Percentiles rank a stretch among this genome's conserved stretches.
Conservation (phyloP, 441 rosid species). For the Erodium texanum region DNA sequence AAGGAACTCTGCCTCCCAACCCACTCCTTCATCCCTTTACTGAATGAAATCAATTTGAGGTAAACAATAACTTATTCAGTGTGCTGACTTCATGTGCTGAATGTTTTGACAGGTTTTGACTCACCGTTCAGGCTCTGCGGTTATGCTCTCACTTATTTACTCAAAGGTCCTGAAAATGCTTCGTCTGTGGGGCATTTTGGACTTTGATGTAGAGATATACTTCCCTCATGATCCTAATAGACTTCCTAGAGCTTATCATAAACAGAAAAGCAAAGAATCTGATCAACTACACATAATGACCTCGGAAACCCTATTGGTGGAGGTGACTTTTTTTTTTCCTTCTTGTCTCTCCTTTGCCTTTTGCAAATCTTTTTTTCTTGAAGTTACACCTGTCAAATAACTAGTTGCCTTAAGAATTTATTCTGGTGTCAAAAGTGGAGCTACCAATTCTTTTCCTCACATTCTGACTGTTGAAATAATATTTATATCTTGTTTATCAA, state of each 20-base stretch:
- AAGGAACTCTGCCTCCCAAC: slow-evolving; percentile 16
- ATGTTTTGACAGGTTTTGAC: slow-evolving; percentile 48
- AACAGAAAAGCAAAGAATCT: slow-evolving; percentile 50
- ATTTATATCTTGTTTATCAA: too few species aligned
- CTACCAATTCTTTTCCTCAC: background rate
- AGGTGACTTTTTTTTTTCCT: slow-evolving; percentile 26
- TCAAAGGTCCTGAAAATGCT: slow-evolving; percentile 58
- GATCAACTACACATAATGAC: slow-evolving; percentile 51
- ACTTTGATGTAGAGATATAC: slow-evolving; percentile 54
- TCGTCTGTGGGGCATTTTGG: slow-evolving; percentile 42
- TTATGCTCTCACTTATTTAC: slow-evolving; percentile 46
- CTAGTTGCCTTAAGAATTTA: background rate
- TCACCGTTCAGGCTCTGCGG: slow-evolving; percentile 52
- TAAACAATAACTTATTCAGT: background rate
- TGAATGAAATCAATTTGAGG: background rate
- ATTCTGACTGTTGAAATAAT: background rate
- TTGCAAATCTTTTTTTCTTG: background rate
- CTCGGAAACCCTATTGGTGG: slow-evolving; percentile 34
- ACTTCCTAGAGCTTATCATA: slow-evolving; percentile 53
- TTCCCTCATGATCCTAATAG: slow-evolving; percentile 42
- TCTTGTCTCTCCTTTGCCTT: background rate
- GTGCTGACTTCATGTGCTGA: background rate
- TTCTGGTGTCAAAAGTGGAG: background rate
- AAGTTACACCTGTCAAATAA: background rate
- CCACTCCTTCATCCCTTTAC: background rate